Conservation (phyloP, 73 alveolate species). For the Urostyla sp. region DNA sequence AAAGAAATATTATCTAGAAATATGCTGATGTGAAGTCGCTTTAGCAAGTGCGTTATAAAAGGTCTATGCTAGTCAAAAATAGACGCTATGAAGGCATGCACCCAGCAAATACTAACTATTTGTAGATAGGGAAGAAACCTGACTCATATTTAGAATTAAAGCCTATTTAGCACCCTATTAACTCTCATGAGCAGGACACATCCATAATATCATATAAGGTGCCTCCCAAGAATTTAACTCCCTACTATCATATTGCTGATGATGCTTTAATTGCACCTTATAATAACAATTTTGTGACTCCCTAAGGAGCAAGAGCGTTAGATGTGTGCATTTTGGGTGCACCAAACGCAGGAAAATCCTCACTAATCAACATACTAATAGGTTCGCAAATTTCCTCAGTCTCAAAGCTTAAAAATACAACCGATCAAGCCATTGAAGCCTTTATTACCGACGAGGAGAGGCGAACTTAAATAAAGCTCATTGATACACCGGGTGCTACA, state of each 20-base stretch:
- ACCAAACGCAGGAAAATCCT: conserved; percentile 72
- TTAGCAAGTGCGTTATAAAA: too few species aligned
- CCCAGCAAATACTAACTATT: conserved; percentile 18
- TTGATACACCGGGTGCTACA: conserved; percentile 69
- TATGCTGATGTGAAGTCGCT: too few species aligned
- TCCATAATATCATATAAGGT: conserved; percentile 52
- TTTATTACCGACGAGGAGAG: conserved; percentile 23
- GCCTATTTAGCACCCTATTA: conserved; percentile 60
- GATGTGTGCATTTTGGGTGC: conserved; percentile 63
- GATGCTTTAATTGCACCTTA: conserved; percentile 44
- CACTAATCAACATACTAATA: conserved; percentile 27
- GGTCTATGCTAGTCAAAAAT: not conserved
- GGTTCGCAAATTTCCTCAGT: conserved; percentile 47
- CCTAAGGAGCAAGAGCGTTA: conserved; percentile 44
- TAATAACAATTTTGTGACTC: conserved; percentile 19
- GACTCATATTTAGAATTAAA: not conserved
- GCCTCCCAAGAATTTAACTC: conserved; percentile 57
- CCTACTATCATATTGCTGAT: conserved; percentile 40
- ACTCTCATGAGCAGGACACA: conserved; percentile 49
- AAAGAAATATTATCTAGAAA: too few species aligned
- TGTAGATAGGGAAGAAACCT: not conserved
- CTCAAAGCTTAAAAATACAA: conserved; percentile 49
- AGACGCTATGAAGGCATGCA: conserved; percentile 49
- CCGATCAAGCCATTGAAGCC: conserved; percentile 53
- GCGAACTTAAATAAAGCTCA: not conserved